Conservation (phyloP, 2,329 filamentous ascomycete genomes). For the Calonectria pteridis region DNA sequence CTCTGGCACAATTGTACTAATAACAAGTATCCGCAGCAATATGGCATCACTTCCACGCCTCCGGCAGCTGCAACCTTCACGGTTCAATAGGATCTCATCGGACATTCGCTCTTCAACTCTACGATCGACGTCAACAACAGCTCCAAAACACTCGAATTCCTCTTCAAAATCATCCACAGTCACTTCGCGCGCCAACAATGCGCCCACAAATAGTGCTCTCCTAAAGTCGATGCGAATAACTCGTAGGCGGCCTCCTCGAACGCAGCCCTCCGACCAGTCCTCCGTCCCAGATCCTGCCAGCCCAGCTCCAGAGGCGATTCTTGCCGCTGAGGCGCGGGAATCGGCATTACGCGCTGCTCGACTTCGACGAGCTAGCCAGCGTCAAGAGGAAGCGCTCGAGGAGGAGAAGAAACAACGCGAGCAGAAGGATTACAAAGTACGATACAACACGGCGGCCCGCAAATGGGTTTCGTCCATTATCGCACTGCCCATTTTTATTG, state of each 20-base stretch:
- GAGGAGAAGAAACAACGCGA: slow-evolving; percentile 34
- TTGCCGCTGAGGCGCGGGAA: slow-evolving; percentile 39
- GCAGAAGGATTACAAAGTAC: slow-evolving; percentile 54
- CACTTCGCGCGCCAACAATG: neutral
- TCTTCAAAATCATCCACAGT: neutral
- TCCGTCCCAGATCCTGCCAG: neutral
- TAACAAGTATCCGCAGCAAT: neutral
- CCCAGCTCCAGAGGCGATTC: slow-evolving; percentile 29
- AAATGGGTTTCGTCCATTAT: slow-evolving; percentile 63
- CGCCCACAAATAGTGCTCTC: neutral
- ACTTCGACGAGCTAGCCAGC: slow-evolving; percentile 30
- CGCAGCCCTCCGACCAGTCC: neutral
- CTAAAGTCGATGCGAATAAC: neutral
- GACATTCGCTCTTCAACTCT: neutral
- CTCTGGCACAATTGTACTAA: neutral
- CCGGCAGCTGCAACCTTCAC: neutral
- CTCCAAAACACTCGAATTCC: neutral
- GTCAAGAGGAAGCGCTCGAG: slow-evolving; percentile 33
- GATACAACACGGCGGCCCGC: slow-evolving; percentile 59
- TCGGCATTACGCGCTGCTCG: slow-evolving; percentile 40
- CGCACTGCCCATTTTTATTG: slow-evolving; percentile 65
- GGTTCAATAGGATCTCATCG: neutral
- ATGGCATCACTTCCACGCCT: slow-evolving; percentile 11
- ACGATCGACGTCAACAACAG: neutral
- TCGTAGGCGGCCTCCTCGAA: neutral